Evolutionary conservation across 192 early-diverging fungal genomes (phyloP).

Genomic region (Pilobolus umbonatus): DNA sequence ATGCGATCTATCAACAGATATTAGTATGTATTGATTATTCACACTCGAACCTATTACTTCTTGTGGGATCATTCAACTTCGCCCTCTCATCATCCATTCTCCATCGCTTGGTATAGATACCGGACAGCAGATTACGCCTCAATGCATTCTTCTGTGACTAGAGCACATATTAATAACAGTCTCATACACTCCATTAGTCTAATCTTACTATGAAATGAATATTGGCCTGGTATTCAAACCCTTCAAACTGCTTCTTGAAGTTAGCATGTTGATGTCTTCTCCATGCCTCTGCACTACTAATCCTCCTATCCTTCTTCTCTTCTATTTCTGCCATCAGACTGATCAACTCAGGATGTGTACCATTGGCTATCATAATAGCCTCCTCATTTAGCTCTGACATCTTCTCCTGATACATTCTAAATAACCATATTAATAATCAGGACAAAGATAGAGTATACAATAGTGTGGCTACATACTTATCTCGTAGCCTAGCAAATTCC

Average conservation of each 20-base stretch:
- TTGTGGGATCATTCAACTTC: slow-evolving; percentile 22
- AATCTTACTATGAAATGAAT: slow-evolving; percentile 35
- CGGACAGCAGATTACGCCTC: slow-evolving; percentile 22
- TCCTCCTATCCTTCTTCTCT: slow-evolving; percentile 41
- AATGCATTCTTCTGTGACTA: slow-evolving; percentile 31
- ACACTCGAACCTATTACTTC: slow-evolving; percentile 14
- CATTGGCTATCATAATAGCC: slow-evolving; percentile 46
- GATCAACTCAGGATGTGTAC: slow-evolving; percentile 51
- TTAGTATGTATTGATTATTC: background rate
- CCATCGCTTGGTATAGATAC: slow-evolving; percentile 28
- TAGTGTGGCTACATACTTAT: slow-evolving; percentile 40
- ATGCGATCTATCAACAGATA: background rate
- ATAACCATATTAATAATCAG: background rate
- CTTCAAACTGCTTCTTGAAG: slow-evolving; percentile 35
- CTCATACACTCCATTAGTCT: background rate
- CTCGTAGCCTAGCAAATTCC: slow-evolving; percentile 50
- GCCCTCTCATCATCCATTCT: slow-evolving; percentile 29
- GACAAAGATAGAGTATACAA: background rate
- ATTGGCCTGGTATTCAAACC: slow-evolving; percentile 45
- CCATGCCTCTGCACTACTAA: slow-evolving; percentile 41
- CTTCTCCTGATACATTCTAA: slow-evolving; percentile 54
- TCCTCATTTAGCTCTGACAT: slow-evolving; percentile 48
- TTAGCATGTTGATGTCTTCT: slow-evolving; percentile 38
- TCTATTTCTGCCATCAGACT: slow-evolving; percentile 50
- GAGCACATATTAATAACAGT: background rate